These are phyloP conservation scores for Xylaria polymorpha DNA, from an alignment of 2,329 filamentous ascomycete species.

Conservation along the genomic window DNA sequence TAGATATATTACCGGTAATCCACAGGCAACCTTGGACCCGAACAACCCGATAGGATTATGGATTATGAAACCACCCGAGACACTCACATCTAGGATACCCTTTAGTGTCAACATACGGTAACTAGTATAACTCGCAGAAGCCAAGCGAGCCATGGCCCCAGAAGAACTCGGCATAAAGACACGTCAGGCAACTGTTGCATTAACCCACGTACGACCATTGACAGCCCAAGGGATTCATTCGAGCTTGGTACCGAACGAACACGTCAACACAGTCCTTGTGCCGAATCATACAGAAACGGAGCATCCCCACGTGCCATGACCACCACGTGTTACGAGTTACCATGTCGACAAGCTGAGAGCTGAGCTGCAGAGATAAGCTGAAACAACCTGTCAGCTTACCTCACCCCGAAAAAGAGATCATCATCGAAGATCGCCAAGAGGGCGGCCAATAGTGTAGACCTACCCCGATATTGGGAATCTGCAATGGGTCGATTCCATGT, in stretches of 20 bases:
- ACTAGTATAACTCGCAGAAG: not conserved
- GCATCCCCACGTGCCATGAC: conserved; percentile 20
- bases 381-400: conserved; percentile 35
- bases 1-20: not conserved
- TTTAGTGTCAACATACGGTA: not conserved
- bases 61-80: not conserved
- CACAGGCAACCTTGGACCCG: conserved; percentile 7
- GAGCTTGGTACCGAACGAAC: not conserved
- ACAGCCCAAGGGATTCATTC: not conserved
- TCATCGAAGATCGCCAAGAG: conserved; percentile 20
- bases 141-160: not conserved
- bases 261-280: conserved; percentile 11
- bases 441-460: conserved; percentile 6
- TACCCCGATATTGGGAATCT: conserved; percentile 29
- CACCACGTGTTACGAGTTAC: conserved; percentile 32
- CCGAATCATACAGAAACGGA: conserved; percentile 31
- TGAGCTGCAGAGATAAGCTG: conserved; percentile 19
- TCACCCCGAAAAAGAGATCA: conserved; percentile 1
- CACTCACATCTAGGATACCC: not conserved
- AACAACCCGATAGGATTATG: conserved; percentile 7
- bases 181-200: conserved; percentile 7
- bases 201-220: not conserved
- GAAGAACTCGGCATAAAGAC: not conserved
- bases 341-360: conserved; percentile 17
- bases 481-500: conserved; percentile 5